Conservation (phyloP, 73 alveolate genomes). For the Halteria grandinella region DNA sequence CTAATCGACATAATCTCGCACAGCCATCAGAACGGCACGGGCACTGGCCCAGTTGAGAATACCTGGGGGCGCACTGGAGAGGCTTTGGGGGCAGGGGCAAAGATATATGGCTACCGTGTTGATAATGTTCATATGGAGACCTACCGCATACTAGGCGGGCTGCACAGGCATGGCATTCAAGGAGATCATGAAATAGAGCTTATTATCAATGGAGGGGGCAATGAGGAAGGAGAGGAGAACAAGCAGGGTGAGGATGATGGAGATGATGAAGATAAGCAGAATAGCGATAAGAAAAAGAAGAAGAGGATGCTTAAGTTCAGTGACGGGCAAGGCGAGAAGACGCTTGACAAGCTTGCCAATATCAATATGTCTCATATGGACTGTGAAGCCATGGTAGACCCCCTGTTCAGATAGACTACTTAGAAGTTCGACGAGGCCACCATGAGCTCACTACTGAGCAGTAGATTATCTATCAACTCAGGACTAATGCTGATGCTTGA, state of each 20-base stretch:
- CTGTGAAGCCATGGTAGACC: slow-evolving; percentile 32
- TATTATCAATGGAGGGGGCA: too few relatives aligned
- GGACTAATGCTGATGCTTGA: slow-evolving; percentile 10
- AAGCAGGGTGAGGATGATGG: background rate
- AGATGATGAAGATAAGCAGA: slow-evolving; percentile 1
- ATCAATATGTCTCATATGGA: slow-evolving; percentile 20
- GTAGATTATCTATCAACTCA: slow-evolving; percentile 17
- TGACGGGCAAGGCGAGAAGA: slow-evolving; percentile 48
- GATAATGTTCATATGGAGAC: slow-evolving; percentile 85
- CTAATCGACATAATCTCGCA: background rate
- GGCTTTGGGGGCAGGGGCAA: slow-evolving; percentile 82
- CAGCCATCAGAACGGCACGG: background rate
- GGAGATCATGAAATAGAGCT: too few relatives aligned
- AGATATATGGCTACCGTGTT: slow-evolving; percentile 83
- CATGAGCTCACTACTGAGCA: slow-evolving; percentile 26
- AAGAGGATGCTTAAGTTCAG: slow-evolving; percentile 31
- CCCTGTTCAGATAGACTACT: slow-evolving; percentile 33
- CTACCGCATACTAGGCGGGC: slow-evolving; percentile 78
- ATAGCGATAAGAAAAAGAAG: background rate
- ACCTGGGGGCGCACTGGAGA: slow-evolving; percentile 81
- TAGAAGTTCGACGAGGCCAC: slow-evolving; percentile 48
- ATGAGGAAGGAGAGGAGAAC: background rate
- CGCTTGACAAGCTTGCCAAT: slow-evolving; percentile 35
- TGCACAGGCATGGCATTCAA: slow-evolving; percentile 52
- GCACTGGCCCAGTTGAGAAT: slow-evolving; percentile 63